Base-by-base conservation (phyloP, 805 yeast species). In the Starmerella vitae region DNA sequence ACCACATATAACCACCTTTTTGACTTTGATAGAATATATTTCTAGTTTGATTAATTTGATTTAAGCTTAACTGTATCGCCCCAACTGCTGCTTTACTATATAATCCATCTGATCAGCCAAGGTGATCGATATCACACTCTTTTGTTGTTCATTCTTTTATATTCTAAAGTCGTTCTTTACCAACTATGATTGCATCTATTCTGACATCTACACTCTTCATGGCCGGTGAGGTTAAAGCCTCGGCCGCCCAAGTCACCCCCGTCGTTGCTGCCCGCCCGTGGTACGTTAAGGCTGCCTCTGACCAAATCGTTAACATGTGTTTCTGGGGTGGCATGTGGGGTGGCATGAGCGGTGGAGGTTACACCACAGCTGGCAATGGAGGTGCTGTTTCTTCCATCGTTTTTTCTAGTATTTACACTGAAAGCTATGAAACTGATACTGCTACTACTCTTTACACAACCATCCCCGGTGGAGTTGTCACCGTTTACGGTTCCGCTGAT, bases 391-490 rank as follows among this genome's bases (percentile, higher is more conserved):
- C 44, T 7, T 28, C 39, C 17, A 30, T 43, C 14, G 20, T 33
- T 13, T 37, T 39, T 35, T 40, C 44, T 12, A 26, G 31, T 14
- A 7, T 18, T 8, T 28, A 15, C 35, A 37, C 43, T 15, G 25
- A 37, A 20, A 34, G 37, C 5, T 28, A 22, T 33, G 26, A 15
- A 19, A 25, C 32, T 3, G 30, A 28, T 27, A 38, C 47, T 6
- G 37, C 47, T 20, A 44, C 47, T 3, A 44, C 47, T 4, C 28
- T 44, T 18, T 28, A 13, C 28, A 38, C 45, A 6, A 44, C 47
- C 18, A 37, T 44, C 20, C 42, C 43, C 12, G 47, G 47, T 17
- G 26, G 29, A 3, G 43, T 34, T 10, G 39, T 44, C 21, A 44
- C 47, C 5, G 13, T 41, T 15, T 44, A 35, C 34, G 43, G 45